phyloP scores from a whole-genome alignment of 176 grass and related monocot genomes.

The Aegilops sharonensis region DNA sequence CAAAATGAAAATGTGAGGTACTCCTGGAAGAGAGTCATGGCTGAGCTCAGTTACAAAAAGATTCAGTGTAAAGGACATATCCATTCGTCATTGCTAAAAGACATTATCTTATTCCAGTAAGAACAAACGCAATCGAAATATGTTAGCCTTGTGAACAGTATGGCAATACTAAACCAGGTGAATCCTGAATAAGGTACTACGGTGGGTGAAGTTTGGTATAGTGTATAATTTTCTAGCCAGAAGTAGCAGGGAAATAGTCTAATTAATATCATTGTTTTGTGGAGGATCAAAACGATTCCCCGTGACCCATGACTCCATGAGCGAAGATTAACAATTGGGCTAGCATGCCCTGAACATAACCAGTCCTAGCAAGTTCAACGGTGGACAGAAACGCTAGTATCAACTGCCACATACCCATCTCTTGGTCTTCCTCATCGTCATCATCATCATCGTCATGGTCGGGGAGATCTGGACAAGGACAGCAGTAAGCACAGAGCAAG shows the following conservation, averaged over 20 bases:
- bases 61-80: neutral
- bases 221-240: neutral
- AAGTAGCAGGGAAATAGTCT: neutral
- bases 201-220: neutral
- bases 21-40: neutral
- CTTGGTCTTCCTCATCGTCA: slow-evolving; percentile 14
- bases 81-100: neutral
- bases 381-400: neutral
- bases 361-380: neutral
- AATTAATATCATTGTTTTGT: neutral
- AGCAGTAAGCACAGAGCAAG: neutral
- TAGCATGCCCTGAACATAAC: neutral
- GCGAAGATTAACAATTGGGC: neutral
- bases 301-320: neutral
- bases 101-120: neutral
- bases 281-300: neutral
- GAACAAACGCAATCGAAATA: neutral
- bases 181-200: neutral
- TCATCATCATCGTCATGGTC: slow-evolving; percentile 47
- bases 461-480: slow-evolving; percentile 45
- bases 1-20: neutral
- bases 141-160: neutral
- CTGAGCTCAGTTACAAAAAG: neutral
- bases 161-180: neutral
- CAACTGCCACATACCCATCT: slow-evolving; percentile 32